Conservation (phyloP, 2,329 filamentous ascomycete genomes). For the Cladosporium sp. region DNA sequence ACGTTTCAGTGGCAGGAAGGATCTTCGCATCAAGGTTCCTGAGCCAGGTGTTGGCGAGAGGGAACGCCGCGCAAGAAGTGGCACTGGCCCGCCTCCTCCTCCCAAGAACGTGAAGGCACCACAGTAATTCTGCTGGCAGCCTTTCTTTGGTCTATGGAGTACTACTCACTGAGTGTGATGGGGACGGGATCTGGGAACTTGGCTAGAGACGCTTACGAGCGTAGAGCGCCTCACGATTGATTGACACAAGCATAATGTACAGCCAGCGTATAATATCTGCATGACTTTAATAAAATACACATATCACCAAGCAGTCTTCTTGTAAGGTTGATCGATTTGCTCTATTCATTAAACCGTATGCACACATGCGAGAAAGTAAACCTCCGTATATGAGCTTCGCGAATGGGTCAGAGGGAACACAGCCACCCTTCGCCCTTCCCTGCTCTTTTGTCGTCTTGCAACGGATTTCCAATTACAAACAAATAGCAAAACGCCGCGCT, state of each 20-base stretch:
- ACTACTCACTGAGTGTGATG: background rate
- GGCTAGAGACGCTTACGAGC: slow-evolving; percentile 4
- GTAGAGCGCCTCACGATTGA: background rate
- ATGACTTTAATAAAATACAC: slow-evolving; percentile 1
- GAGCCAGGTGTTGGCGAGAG: slow-evolving; percentile 54
- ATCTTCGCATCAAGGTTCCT: slow-evolving; percentile 40
- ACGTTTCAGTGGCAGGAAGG: slow-evolving; percentile 54
- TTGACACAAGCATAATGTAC: slow-evolving; percentile 14
- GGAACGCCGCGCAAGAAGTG: slow-evolving; percentile 61
- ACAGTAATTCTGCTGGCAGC: slow-evolving; percentile 3
- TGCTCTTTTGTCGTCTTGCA: background rate
- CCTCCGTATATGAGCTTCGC: background rate
- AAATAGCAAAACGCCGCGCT: background rate
- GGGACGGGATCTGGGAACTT: background rate
- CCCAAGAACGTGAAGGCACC: slow-evolving; percentile 24
- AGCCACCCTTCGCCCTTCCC: background rate
- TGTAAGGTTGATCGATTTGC: background rate
- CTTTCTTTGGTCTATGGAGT: background rate
- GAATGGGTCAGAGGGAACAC: background rate
- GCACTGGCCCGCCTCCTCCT: slow-evolving; percentile 54
- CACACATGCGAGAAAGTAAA: slow-evolving; percentile 6
- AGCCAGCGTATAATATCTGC: slow-evolving; percentile 6
- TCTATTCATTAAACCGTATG: slow-evolving; percentile 13
- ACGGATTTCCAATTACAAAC: background rate
- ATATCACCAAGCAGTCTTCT: background rate